phyloP scores from a whole-genome alignment of 2,329 filamentous ascomycete genomes.

The Colletotrichum shisoi region DNA sequence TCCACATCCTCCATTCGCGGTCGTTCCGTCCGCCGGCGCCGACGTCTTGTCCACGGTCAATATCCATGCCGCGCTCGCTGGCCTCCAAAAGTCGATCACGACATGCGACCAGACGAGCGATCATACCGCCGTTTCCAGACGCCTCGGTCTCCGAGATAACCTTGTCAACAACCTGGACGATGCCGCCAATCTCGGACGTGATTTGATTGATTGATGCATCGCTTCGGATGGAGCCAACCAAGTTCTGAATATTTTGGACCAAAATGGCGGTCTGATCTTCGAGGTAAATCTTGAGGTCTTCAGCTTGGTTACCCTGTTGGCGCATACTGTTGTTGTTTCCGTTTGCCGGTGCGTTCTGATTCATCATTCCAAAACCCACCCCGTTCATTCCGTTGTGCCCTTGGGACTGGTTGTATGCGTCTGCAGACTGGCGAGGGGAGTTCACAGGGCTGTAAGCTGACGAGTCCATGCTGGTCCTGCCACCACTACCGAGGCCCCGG shows the following conservation, averaged over 20 bases:
- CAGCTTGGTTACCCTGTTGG: constrained; percentile 53
- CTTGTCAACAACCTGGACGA: constrained; percentile 73
- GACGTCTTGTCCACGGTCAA: constrained; percentile 69
- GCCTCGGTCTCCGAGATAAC: constrained; percentile 72
- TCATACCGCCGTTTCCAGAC: constrained; percentile 60
- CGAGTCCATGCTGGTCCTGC: constrained; percentile 70
- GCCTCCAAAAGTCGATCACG: constrained; percentile 71
- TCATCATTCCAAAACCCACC: constrained; percentile 48
- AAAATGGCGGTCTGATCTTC: constrained; percentile 83
- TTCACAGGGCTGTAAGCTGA: constrained; percentile 78
- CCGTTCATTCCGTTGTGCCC: constrained; percentile 46
- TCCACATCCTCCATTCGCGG: constrained; percentile 69
- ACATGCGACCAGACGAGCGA: constrained; percentile 68
- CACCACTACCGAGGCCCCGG: constrained; percentile 61
- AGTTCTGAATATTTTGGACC: constrained; percentile 81
- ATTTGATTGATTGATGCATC: constrained; percentile 71
- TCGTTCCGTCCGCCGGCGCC: constrained; percentile 61
- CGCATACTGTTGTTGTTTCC: constrained; percentile 51
- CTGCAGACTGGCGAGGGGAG: constrained; percentile 68
- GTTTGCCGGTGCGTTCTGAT: constrained; percentile 51
- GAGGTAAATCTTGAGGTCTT: constrained; percentile 74
- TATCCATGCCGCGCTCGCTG: constrained; percentile 66
- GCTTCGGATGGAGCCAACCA: constrained; percentile 75
- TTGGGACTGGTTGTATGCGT: constrained; percentile 50
- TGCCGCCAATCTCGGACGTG: constrained; percentile 73